Percentiles rank a stretch among this genome's conserved stretches.
Conservation (phyloP, 345 rosid species). For the Eucalyptus marginata region DNA sequence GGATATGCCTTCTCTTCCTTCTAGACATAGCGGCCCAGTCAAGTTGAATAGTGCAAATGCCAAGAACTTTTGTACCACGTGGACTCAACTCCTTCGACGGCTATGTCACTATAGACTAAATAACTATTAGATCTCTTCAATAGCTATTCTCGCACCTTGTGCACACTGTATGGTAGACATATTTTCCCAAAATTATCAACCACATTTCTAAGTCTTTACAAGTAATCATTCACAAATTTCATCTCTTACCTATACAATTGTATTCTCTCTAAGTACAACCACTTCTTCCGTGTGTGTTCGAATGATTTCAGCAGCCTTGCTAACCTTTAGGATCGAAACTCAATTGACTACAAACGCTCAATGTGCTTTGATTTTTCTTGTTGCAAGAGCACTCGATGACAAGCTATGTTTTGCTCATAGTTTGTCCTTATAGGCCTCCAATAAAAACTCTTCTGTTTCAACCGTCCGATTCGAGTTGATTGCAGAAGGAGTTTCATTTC, state of each 20-base stretch:
- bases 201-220: background rate
- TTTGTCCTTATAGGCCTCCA: no score
- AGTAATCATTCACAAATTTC: background rate
- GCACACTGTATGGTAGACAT: background rate
- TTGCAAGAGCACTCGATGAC: no score
- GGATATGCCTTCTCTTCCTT: background rate
- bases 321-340: background rate
- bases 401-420: no score
- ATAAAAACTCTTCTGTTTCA: no score
- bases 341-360: background rate
- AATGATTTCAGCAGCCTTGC: background rate
- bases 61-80: background rate
- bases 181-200: background rate
- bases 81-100: background rate
- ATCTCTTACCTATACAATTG: background rate
- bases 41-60: background rate
- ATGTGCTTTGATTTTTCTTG: no score
- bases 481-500: no score
- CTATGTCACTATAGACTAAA: background rate
- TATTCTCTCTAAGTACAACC: background rate
- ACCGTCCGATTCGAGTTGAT: no score
- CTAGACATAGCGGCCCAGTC: background rate
- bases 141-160: background rate
- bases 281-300: background rate
- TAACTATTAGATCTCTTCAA: background rate